These are phyloP conservation scores for Begonia peltatifolia DNA, from an alignment of 306 rosid genomes.

Conservation along the genomic window DNA sequence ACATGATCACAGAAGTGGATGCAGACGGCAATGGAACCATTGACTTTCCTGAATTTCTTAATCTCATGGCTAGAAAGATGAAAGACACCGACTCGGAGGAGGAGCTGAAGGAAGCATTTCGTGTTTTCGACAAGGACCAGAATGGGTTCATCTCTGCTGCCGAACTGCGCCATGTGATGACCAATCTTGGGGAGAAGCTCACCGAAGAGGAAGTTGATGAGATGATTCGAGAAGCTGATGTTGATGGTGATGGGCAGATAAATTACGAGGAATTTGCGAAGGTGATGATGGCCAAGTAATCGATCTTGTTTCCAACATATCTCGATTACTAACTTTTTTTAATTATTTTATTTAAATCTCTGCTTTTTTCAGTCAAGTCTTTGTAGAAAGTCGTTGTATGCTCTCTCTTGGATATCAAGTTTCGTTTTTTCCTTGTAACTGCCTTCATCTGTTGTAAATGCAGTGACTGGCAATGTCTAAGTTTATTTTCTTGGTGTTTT, in stretches of 20 bases:
- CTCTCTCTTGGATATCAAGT: no score
- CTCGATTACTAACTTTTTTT: no score
- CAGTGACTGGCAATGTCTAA: no score
- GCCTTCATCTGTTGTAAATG: no score
- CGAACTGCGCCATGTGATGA: slow-evolving; percentile 88
- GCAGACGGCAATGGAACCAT: slow-evolving; percentile 82
- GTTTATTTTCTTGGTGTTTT: no score
- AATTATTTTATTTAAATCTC: no score
- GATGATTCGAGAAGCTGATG: slow-evolving; percentile 87
- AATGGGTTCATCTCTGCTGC: slow-evolving; percentile 89
- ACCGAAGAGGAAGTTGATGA: slow-evolving; percentile 82
- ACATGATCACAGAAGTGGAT: slow-evolving; percentile 83
- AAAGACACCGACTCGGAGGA: slow-evolving; percentile 86
- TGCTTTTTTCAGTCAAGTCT: no score
- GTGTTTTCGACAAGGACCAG: slow-evolving; percentile 84
- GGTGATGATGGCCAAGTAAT: slow-evolving; percentile 93
- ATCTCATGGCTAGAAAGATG: slow-evolving; percentile 91
- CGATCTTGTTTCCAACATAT: not conserved
- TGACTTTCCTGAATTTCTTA: slow-evolving; percentile 75
- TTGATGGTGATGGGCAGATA: slow-evolving; percentile 89
- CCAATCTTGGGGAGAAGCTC: slow-evolving; percentile 82
- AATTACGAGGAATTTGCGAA: slow-evolving; percentile 74
- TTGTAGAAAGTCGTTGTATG: no score
- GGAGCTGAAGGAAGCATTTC: slow-evolving; percentile 76
- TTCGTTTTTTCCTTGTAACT: no score